Percentiles rank a stretch among this genome's conserved stretches.
These are phyloP conservation scores for Tagetes erecta DNA, from an alignment of 129 eudicot genomes.

Conservation along the genomic window DNA sequence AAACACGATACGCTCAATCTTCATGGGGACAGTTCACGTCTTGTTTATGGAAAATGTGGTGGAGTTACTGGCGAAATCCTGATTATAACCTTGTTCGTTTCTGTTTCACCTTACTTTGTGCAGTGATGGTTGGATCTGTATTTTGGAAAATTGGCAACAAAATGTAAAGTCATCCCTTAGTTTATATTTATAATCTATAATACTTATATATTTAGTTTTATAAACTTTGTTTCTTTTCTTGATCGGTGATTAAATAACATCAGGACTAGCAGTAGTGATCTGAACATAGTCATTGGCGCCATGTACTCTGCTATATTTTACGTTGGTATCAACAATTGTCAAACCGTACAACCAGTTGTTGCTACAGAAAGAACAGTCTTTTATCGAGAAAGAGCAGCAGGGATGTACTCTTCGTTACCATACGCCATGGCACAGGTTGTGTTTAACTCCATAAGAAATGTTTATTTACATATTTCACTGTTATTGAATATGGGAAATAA, in stretches of 20 bases:
- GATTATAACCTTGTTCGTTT: slow-evolving; percentile 72
- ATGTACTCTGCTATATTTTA: slow-evolving; percentile 56
- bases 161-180: slow-evolving; percentile 33
- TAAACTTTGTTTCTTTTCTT: not conserved
- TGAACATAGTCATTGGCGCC: slow-evolving; percentile 53
- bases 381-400: slow-evolving; percentile 68
- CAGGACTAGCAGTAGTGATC: slow-evolving; percentile 46
- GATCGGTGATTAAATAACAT: slow-evolving; percentile 9
- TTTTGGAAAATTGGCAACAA: slow-evolving; percentile 73
- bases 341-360: slow-evolving; percentile 62
- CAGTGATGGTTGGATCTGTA: slow-evolving; percentile 60
- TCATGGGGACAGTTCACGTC: slow-evolving; percentile 65
- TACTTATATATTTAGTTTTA: not conserved
- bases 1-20: slow-evolving; percentile 61
- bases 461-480: not conserved
- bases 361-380: slow-evolving; percentile 64
- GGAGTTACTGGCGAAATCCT: slow-evolving; percentile 92
- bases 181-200: not conserved
- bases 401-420: slow-evolving; percentile 65
- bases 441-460: not conserved
- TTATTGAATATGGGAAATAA: not conserved
- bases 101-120: slow-evolving; percentile 62
- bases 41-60: slow-evolving; percentile 77
- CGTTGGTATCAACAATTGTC: slow-evolving; percentile 54
- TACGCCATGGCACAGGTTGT: slow-evolving; percentile 65